Evolutionary conservation across 2,329 filamentous ascomycete species (phyloP), one percentile per base, ranked within the genome.

Genomic region (Aspergillus floridensis): DNA sequence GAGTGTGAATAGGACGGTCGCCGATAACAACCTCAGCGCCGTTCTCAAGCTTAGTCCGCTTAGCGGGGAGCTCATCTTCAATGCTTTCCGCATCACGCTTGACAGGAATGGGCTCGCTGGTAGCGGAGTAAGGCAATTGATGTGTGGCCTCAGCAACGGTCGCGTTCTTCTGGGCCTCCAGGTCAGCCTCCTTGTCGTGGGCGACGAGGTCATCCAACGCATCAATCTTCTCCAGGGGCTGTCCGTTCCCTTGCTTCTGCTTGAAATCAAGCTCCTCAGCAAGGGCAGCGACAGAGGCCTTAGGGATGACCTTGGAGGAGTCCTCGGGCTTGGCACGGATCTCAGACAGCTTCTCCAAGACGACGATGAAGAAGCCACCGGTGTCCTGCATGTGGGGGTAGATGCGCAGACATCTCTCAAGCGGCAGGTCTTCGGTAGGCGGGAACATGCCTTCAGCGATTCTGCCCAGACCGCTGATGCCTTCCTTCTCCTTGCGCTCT

Each of bases 331-430:
- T 90, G 8, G 88, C 89, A 73, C 85, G 89, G 74, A 96, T 92
- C 65, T 97, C 95, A 26, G 86, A 84, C 73, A 88, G 88, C 83
- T 99, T 99, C 80, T 97, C 90, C 19, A 99, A 79, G 0, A 97
- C 93, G 0, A 92, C 89, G 72, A 99, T 97, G 80, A 99, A 99
- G 82, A 99, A 99, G 22, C 90, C 93, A 58, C 95, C 95, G 3
- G 95, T 99, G 69, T 99, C 92, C 77, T 99, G 95, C 72, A 92
- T 84, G 75, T 99, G 95, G 35, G 93, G 91, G 74, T 98, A 99
- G 6, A 99, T 88, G 63, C 95, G 86, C 84, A 98, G 93, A 77
- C 93, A 97, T 61, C 90, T 86, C 69, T 97, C 91, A 19, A 98
- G 83, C 16, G 92, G 92, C 24, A 97, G 82, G 38, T 76, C 84